A percentile compares a stretch with the other conserved stretches of the same genome.
These are phyloP conservation scores for Alternaria dauci DNA, from an alignment of 2,329 filamentous ascomycete species.

Conservation along the genomic window DNA sequence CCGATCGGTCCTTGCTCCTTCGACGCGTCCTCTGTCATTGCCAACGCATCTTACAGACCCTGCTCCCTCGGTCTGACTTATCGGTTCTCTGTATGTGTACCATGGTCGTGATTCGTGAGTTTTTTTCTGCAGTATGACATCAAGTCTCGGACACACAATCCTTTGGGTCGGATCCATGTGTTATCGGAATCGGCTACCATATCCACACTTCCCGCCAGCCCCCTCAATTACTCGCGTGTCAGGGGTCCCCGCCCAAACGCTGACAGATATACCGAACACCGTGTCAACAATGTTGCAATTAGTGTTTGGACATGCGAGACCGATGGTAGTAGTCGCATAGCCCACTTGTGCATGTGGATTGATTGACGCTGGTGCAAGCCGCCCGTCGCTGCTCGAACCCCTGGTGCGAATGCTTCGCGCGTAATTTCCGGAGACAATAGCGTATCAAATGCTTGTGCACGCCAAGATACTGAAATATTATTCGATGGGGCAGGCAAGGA, in stretches of 20 bases:
- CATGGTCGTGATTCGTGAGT: slow-evolving; percentile 28
- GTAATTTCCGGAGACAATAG: slow-evolving; percentile 12
- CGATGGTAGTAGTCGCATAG: neutral
- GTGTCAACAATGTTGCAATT: slow-evolving; percentile 5
- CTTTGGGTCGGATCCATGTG: slow-evolving; percentile 11
- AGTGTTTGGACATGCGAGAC: neutral
- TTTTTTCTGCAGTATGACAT: slow-evolving; percentile 31
- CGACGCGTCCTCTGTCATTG: slow-evolving; percentile 14
- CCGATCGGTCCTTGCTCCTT: slow-evolving; percentile 19
- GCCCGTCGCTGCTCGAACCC: neutral
- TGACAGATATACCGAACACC: neutral
- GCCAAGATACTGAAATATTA: slow-evolving; percentile 12
- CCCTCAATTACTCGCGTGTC: slow-evolving; percentile 25
- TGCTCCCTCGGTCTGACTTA: slow-evolving; percentile 14
- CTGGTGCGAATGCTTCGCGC: neutral
- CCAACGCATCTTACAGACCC: slow-evolving; percentile 28
- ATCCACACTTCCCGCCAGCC: slow-evolving; percentile 29
- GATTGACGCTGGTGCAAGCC: neutral
- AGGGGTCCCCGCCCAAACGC: slow-evolving; percentile 25
- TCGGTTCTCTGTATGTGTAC: slow-evolving; percentile 14
- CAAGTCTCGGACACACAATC: slow-evolving; percentile 19
- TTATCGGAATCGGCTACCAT: slow-evolving; percentile 27
- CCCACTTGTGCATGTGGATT: neutral
- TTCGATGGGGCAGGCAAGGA: slow-evolving; percentile 11
- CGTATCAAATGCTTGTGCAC: slow-evolving; percentile 1